phyloP scores from a whole-genome alignment of 2,329 filamentous ascomycete genomes.

The Fusarium nematophilum region DNA sequence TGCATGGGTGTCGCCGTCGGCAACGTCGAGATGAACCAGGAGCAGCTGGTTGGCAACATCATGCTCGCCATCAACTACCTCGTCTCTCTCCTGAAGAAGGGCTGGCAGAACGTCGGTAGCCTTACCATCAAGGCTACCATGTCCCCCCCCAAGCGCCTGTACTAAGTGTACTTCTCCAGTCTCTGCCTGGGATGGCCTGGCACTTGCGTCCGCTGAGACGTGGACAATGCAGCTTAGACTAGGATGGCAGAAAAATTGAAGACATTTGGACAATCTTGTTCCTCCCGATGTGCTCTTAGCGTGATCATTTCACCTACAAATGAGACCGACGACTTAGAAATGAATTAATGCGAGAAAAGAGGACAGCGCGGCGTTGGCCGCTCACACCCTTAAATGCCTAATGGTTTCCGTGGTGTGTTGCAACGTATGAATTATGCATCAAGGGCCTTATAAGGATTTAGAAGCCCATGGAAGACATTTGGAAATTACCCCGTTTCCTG shows the following conservation, averaged over 20 bases:
- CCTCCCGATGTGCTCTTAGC: neutral
- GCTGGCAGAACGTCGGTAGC: constrained; percentile 99
- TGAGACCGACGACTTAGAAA: neutral
- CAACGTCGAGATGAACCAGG: constrained; percentile 96
- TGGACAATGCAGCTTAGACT: constrained; percentile 32
- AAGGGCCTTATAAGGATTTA: neutral
- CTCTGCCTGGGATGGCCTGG: constrained; percentile 37
- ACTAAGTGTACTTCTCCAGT: constrained; percentile 69
- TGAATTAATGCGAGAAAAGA: neutral
- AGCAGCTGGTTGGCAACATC: constrained; percentile 97
- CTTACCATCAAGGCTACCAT: constrained; percentile 99
- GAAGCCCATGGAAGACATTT: neutral
- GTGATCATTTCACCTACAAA: too few species aligned
- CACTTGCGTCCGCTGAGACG: constrained; percentile 32
- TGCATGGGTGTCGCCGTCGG: constrained; percentile 99
- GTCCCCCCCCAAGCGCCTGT: constrained; percentile 97
- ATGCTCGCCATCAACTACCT: constrained; percentile 99
- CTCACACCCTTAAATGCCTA: too few species aligned
- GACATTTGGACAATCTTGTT: constrained; percentile 23
- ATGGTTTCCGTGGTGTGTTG: neutral
- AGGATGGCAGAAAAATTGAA: constrained; percentile 34
- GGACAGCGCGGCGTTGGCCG: too few species aligned
- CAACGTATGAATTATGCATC: constrained; percentile 3
- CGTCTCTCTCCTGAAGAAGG: constrained; percentile 99
- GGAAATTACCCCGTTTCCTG: constrained; percentile 6